Percentiles rank a stretch among this genome's conserved stretches.
These are phyloP conservation scores for Dactylellina sp. DNA, from an alignment of 2,329 filamentous ascomycete species.

Conservation along the genomic window DNA sequence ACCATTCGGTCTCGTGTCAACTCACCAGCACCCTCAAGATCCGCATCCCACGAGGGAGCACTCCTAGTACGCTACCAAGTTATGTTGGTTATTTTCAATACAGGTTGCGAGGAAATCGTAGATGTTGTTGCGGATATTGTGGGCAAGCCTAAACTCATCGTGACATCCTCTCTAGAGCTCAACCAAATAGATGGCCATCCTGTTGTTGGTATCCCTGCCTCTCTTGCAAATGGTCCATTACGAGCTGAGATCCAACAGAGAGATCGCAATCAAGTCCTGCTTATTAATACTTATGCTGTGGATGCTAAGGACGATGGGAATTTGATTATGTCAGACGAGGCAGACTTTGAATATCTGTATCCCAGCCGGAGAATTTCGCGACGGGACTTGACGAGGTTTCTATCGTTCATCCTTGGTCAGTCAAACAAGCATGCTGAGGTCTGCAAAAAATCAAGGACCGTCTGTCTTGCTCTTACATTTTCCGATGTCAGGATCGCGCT, in stretches of 20 bases:
- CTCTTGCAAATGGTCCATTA: conserved; percentile 64
- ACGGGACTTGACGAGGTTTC: conserved; percentile 80
- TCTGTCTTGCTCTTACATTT: conserved; percentile 88
- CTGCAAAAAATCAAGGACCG: conserved; percentile 81
- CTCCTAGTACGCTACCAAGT: conserved; percentile 54
- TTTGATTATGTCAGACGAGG: conserved; percentile 72
- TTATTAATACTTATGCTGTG: conserved; percentile 82
- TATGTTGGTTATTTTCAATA: conserved; percentile 76
- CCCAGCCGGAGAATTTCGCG: conserved; percentile 78
- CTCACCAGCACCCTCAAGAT: conserved; percentile 51
- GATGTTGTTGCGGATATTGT: conserved; percentile 81
- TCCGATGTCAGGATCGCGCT: conserved; percentile 84
- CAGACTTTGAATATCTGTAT: conserved; percentile 90
- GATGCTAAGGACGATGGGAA: conserved; percentile 72
- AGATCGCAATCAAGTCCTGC: conserved; percentile 71
- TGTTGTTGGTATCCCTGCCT: conserved; percentile 35
- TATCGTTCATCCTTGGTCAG: conserved; percentile 83
- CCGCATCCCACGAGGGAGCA: conserved; percentile 49
- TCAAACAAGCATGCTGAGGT: conserved; percentile 81
- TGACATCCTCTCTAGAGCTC: conserved; percentile 69
- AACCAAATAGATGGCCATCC: conserved; percentile 46
- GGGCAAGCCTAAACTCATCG: conserved; percentile 76
- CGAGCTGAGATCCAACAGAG: conserved; percentile 71
- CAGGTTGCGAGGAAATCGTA: conserved; percentile 79
- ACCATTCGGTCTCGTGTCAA: conserved; percentile 52